phyloP scores from a whole-genome alignment of 768 basidiomycete species.

The Amylocystis lapponica region DNA sequence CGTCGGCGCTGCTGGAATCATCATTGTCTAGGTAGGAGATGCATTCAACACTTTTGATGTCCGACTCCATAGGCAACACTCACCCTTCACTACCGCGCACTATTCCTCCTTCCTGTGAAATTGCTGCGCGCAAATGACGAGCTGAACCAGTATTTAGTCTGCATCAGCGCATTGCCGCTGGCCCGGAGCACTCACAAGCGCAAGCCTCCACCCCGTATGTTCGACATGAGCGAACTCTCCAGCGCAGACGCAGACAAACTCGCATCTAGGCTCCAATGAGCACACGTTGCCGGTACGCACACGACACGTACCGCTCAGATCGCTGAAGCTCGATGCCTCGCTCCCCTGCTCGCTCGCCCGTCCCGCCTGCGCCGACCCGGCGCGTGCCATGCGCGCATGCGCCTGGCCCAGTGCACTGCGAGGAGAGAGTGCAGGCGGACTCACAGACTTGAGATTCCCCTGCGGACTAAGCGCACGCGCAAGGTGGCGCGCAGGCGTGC shows the following conservation, averaged over 20 bases:
- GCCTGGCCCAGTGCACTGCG: conserved; percentile 48
- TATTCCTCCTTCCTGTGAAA: conserved; percentile 6
- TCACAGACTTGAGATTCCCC: conserved; percentile 55
- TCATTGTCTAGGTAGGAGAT: too few species aligned
- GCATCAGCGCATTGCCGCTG: neutral
- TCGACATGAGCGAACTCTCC: conserved; percentile 76
- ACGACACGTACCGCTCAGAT: conserved; percentile 63
- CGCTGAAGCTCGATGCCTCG: conserved; percentile 79
- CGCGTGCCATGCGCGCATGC: conserved; percentile 6
- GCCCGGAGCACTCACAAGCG: conserved; percentile 50
- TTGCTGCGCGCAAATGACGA: conserved; percentile 20
- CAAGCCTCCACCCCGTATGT: conserved; percentile 61
- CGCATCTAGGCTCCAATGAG: too few species aligned
- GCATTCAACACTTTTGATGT: too few species aligned
- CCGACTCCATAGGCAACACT: too few species aligned
- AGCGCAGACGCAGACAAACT: conserved; percentile 75
- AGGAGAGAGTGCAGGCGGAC: conserved; percentile 53
- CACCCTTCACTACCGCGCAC: too few species aligned
- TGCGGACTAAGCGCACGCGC: conserved; percentile 33
- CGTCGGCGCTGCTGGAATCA: too few species aligned
- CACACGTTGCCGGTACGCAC: neutral
- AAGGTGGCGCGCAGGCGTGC: conserved; percentile 25
- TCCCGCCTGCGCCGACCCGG: conserved; percentile 35
- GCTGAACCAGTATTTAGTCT: conserved; percentile 7
- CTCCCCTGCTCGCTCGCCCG: conserved; percentile 64